Conservation (phyloP, 169 alveolate species). For the Plasmodium knowlesi region DNA sequence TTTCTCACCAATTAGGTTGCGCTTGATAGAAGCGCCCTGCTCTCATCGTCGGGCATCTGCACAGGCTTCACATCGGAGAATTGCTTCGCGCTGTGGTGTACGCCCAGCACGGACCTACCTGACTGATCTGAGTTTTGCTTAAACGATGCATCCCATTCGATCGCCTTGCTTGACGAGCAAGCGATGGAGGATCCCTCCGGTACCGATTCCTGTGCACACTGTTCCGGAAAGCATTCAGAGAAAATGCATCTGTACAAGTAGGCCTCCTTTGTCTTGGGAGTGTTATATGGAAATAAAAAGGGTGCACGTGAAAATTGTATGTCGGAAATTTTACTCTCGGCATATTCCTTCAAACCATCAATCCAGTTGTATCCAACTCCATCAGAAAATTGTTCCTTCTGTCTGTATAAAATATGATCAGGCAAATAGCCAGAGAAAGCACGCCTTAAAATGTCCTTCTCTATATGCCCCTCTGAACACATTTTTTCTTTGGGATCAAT, state of each 20-base stretch:
- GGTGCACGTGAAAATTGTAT: conserved; percentile 43
- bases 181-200: conserved; percentile 77
- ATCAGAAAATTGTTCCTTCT: conserved; percentile 89
- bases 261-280: conserved; percentile 83
- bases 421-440: conserved; percentile 90
- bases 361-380: conserved; percentile 87
- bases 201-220: conserved; percentile 75
- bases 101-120: conserved; percentile 67
- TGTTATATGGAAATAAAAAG: conserved; percentile 75
- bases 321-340: conserved; percentile 80
- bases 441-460: conserved; percentile 87
- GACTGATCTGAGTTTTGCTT: conserved; percentile 72
- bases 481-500: conserved; percentile 71
- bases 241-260: conserved; percentile 79
- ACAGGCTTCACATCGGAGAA: conserved; percentile 22
- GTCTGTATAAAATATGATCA: conserved; percentile 88
- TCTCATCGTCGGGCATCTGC: not conserved
- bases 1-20: not conserved
- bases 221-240: conserved; percentile 74
- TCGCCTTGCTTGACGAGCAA: conserved; percentile 77
- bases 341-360: conserved; percentile 79
- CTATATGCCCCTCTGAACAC: conserved; percentile 72
- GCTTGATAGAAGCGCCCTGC: not conserved
- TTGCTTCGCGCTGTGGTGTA: conserved; percentile 32
- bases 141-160: conserved; percentile 74